Base-by-base conservation (phyloP, 2,329 filamentous ascomycete genomes). In the Torrubiella hemipterigena region DNA sequence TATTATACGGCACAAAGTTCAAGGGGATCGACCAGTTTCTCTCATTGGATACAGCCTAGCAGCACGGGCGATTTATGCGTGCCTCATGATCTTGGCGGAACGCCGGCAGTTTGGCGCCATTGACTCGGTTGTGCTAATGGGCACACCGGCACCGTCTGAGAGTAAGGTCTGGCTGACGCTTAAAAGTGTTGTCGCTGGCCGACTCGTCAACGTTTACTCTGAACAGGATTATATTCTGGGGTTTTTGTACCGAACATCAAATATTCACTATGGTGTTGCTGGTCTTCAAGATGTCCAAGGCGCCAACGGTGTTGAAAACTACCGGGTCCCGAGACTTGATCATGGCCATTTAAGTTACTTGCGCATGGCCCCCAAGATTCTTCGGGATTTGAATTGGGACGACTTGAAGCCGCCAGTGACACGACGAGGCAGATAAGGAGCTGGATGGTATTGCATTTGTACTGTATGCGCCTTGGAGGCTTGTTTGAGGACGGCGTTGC, bases 151-250 rank as follows among this genome's bases (percentile, higher is more conserved):
- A 6, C 84, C 87, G 1, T 75, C 81, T 2, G 70, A 80, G 15
- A 68, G 67, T 3, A 64, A 68, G 7, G 75, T 82, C 32, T 95
- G 89, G 87, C 66, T 80, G 17, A 67, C 74, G 6, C 69, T 94
- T 48, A 77, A 82, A 39, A 79, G 74, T 36, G 81, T 89, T 3
- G 84, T 93, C 4, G 69, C 75, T 24, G 86, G 87, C 0, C 74
- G 86, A 15, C 64, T 95, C n/a, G 69, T 95, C 47, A 96, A 95
- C 44, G 85, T 91, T 4, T 95, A 79, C 51, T 93, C 83, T 1
- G 76, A 80, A 31, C 82, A 84, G 28, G 89, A 96, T 52, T 86
- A 84, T 42, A 76, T 95, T 16, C 74, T 96, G 3, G 86, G 77
- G 1, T 93, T 95, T 50, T 63, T 95, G 23, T 93, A 89, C 51